Conservation (phyloP, 163 green algal genomes). For the Smithsoniella earleae region DNA sequence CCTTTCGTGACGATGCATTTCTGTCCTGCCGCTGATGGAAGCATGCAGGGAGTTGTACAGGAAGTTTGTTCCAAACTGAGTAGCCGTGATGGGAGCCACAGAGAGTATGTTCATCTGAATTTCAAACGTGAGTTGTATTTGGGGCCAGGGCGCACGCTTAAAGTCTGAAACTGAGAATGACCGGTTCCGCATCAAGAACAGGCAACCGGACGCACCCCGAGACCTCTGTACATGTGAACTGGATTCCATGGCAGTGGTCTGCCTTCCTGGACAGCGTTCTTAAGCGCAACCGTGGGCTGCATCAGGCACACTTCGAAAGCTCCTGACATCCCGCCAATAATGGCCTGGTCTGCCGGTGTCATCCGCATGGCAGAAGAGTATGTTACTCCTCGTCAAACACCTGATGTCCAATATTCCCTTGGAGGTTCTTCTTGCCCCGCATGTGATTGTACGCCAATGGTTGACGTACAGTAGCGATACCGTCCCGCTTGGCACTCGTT, state of each 20-base stretch:
- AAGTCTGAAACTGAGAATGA: neutral
- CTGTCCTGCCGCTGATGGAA: slow-evolving; percentile 2
- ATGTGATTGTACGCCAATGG: no score
- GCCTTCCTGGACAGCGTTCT: slow-evolving; percentile 84
- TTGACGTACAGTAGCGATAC: no score
- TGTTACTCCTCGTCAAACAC: no score
- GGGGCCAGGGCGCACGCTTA: neutral
- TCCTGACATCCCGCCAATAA: slow-evolving; percentile 63
- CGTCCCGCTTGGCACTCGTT: no score
- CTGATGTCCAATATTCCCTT: no score
- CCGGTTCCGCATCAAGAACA: neutral
- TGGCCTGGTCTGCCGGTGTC: slow-evolving; percentile 54
- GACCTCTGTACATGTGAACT: slow-evolving; percentile 61
- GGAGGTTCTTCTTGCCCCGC: no score
- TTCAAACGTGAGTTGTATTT: neutral
- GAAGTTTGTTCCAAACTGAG: slow-evolving; percentile 79
- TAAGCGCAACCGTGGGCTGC: slow-evolving; percentile 81
- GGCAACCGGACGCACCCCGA: slow-evolving; percentile 42
- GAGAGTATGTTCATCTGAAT: slow-evolving; percentile 66
- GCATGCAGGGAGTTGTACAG: slow-evolving; percentile 15
- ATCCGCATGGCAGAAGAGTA: slow-evolving; percentile 32
- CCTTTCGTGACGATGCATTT: slow-evolving; percentile 35
- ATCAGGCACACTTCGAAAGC: slow-evolving; percentile 67
- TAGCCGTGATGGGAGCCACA: slow-evolving; percentile 87
- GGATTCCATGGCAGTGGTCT: slow-evolving; percentile 56